These are phyloP conservation scores for Aureobasidium vineae DNA, from an alignment of 2,329 filamentous ascomycete genomes.

Conservation along the genomic window DNA sequence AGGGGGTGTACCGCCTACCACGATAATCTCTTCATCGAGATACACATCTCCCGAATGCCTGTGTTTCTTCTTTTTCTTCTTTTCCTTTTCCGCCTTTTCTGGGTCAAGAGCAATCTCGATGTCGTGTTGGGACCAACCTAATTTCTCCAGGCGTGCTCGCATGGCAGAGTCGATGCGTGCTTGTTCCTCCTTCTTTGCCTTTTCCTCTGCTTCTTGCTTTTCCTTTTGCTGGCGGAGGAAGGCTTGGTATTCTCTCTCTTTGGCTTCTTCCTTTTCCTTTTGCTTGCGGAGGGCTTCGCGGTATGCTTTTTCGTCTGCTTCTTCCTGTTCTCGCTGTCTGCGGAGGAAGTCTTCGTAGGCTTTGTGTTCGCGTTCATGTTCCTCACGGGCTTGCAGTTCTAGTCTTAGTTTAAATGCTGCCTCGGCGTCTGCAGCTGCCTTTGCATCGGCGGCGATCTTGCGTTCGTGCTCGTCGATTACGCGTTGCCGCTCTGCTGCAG, in stretches of 20 bases:
- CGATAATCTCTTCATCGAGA: not conserved
- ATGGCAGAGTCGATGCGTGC: constrained; percentile 48
- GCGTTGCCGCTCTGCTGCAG: constrained; percentile 38
- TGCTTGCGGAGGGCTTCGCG: constrained; percentile 3
- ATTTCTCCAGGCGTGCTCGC: constrained; percentile 45
- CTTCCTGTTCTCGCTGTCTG: constrained; percentile 19
- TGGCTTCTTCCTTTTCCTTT: constrained; percentile 43
- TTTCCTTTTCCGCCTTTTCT: constrained; percentile 44
- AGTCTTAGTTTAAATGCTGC: constrained; percentile 5
- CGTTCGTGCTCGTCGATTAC: constrained; percentile 42
- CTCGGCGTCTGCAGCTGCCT: constrained; percentile 8
- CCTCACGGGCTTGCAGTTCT: not conserved
- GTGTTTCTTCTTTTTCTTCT: constrained; percentile 25
- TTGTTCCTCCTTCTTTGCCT: constrained; percentile 42
- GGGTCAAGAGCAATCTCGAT: constrained; percentile 51
- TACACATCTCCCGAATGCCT: constrained; percentile 3
- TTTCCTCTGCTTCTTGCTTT: constrained; percentile 44
- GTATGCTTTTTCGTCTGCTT: constrained; percentile 29
- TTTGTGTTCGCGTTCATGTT: constrained; percentile 29
- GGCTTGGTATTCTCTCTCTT: constrained; percentile 43
- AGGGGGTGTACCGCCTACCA: not conserved
- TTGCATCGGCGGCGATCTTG: constrained; percentile 5
- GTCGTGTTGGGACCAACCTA: constrained; percentile 49
- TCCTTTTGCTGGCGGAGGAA: constrained; percentile 44
- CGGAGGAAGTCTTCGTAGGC: constrained; percentile 19